Conservation (phyloP, 192 early-diverging fungal genomes). For the Backusella australiensis region DNA sequence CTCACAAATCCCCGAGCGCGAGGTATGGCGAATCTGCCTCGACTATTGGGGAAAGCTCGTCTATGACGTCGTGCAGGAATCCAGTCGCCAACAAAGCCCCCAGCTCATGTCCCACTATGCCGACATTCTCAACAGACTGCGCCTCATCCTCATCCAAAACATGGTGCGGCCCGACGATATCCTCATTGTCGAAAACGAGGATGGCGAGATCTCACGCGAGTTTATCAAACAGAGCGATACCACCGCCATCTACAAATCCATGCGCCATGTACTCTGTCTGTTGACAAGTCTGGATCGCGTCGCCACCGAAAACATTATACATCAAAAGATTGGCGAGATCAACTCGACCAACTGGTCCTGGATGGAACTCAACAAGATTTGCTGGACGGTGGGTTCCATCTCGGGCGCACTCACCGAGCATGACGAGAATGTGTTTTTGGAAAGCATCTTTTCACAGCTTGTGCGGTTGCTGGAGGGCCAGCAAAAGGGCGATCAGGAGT, state of each 20-base stretch:
- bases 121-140: conserved; percentile 1
- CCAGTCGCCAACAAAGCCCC: background rate
- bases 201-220: conserved; percentile 9
- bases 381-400: conserved; percentile 15
- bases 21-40: conserved; percentile 21
- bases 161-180: conserved; percentile 20
- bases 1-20: conserved; percentile 12
- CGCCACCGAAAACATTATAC: conserved; percentile 1
- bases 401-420: background rate
- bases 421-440: conserved; percentile 11
- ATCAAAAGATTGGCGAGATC: background rate
- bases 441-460: background rate
- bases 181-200: conserved; percentile 12
- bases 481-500: conserved; percentile 9
- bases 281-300: background rate
- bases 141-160: conserved; percentile 5
- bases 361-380: background rate
- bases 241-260: conserved; percentile 8
- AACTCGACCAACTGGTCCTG: conserved; percentile 5
- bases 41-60: conserved; percentile 28
- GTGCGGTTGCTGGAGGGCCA: background rate
- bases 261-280: background rate
- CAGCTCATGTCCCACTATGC: background rate
- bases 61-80: background rate
- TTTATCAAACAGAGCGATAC: conserved; percentile 22